Evolutionary conservation across 176 grass and related monocot genomes (phyloP).

Genomic region (Elymus sibiricus): DNA sequence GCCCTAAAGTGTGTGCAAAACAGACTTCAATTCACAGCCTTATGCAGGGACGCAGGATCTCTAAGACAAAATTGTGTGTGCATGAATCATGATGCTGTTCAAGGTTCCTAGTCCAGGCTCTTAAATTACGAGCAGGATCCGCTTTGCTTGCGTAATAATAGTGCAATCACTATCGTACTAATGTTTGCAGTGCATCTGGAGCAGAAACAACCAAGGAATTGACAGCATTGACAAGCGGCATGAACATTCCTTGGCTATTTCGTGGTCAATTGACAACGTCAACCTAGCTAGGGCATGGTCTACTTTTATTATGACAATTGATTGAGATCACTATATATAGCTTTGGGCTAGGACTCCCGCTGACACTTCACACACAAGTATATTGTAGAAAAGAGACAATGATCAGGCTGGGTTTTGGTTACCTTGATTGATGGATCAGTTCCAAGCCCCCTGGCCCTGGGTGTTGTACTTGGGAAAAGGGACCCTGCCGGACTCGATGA

Average conservation of each 20-base stretch:
- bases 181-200: conserved; percentile 11
- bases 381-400: neutral
- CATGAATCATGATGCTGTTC: neutral
- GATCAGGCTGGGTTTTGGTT: neutral
- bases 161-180: neutral
- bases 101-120: neutral
- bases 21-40: too few relatives aligned
- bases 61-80: conserved; percentile 5
- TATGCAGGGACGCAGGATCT: neutral
- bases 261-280: neutral
- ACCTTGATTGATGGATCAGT: conserved; percentile 31
- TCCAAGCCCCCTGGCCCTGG: conserved; percentile 35
- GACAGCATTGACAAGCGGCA: conserved; percentile 9
- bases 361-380: neutral
- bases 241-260: neutral
- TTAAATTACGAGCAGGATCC: neutral
- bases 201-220: neutral
- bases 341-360: neutral
- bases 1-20: neutral
- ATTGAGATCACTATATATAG: neutral
- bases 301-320: neutral
- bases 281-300: neutral
- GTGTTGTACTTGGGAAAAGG: conserved; percentile 70
- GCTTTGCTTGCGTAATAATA: neutral
- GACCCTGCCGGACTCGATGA: conserved; percentile 51